A percentile compares a stretch with the other conserved stretches of the same genome.
Evolutionary conservation across 2,329 filamentous ascomycete species (phyloP).

Genomic region (Hymenoscyphus fructigenus): DNA sequence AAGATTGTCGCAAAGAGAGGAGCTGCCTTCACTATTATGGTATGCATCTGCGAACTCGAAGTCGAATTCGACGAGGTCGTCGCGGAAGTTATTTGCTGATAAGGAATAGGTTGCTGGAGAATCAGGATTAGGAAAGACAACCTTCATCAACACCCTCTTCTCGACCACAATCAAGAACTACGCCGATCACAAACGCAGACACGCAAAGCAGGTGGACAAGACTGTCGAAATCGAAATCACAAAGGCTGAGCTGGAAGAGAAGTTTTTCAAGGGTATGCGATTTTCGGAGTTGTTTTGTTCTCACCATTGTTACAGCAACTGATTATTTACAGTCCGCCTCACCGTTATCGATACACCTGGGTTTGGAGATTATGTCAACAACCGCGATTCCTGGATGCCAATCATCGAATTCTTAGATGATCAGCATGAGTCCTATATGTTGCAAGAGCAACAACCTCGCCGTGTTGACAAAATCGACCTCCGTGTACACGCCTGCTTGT

Average conservation of each 20-base stretch:
- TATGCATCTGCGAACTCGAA: constrained; percentile 42
- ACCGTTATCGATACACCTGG: constrained; percentile 99
- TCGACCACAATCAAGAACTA: constrained; percentile 99
- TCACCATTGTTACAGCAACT: constrained; percentile 12
- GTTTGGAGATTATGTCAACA: constrained; percentile 99
- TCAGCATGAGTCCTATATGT: constrained; percentile 99
- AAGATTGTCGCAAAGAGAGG: constrained; percentile 80
- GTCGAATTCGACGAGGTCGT: not conserved
- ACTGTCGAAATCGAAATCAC: constrained; percentile 99
- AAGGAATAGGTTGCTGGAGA: constrained; percentile 83
- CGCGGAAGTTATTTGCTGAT: constrained; percentile 8
- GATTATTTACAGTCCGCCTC: constrained; percentile 70
- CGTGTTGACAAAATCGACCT: constrained; percentile 99
- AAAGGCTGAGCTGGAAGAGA: constrained; percentile 99
- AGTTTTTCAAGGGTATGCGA: constrained; percentile 96
- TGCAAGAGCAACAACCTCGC: constrained; percentile 98
- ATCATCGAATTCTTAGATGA: constrained; percentile 99
- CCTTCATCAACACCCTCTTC: constrained; percentile 99
- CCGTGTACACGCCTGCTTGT: constrained; percentile 95
- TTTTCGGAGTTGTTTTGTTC: constrained; percentile 1
- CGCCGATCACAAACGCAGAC: constrained; percentile 98
- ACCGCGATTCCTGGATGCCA: constrained; percentile 99
- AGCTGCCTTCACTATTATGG: constrained; percentile 99
- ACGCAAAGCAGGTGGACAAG: constrained; percentile 99
- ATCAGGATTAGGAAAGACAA: constrained; percentile 97